A percentile compares a stretch with the other conserved stretches of the same genome.
Conservation (phyloP, 2,329 filamentous ascomycete genomes). For the Plectosphaerella sp. region DNA sequence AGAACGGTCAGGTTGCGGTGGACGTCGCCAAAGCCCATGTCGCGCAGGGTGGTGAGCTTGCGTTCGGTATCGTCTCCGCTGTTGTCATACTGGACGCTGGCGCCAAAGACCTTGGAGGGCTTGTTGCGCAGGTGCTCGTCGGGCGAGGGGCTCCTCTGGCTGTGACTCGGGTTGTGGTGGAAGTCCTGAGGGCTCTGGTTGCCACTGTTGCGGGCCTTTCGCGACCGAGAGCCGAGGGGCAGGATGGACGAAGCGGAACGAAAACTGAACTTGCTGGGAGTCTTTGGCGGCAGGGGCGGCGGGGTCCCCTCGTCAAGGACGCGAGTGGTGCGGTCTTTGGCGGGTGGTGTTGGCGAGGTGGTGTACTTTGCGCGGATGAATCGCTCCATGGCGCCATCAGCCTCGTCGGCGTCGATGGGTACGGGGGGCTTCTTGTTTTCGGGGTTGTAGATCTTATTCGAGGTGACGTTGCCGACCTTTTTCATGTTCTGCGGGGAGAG, state of each 20-base stretch:
- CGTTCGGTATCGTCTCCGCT: conserved; percentile 59
- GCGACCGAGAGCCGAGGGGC: conserved; percentile 56
- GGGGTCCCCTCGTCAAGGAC: conserved; percentile 54
- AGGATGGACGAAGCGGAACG: conserved; percentile 64
- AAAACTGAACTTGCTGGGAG: conserved; percentile 57
- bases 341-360: conserved; percentile 34
- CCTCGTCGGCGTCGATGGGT: conserved; percentile 86
- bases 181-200: conserved; percentile 10
- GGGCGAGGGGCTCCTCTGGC: conserved; percentile 26
- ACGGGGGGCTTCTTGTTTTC: conserved; percentile 77
- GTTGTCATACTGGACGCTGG: conserved; percentile 53
- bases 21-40: conserved; percentile 89
- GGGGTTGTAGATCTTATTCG: conserved; percentile 88
- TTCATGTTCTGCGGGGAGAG: conserved; percentile 77
- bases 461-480: conserved; percentile 77
- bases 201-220: conserved; percentile 37
- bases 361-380: conserved; percentile 96
- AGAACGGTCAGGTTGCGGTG: conserved; percentile 77
- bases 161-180: conserved; percentile 14
- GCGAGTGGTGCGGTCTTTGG: conserved; percentile 23
- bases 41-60: conserved; percentile 72
- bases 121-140: conserved; percentile 49
- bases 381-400: conserved; percentile 88
- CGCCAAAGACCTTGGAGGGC: conserved; percentile 65
- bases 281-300: conserved; percentile 59